These are phyloP conservation scores for Arachnomyces sp. DNA, from an alignment of 2,329 filamentous ascomycete genomes.

Conservation along the genomic window DNA sequence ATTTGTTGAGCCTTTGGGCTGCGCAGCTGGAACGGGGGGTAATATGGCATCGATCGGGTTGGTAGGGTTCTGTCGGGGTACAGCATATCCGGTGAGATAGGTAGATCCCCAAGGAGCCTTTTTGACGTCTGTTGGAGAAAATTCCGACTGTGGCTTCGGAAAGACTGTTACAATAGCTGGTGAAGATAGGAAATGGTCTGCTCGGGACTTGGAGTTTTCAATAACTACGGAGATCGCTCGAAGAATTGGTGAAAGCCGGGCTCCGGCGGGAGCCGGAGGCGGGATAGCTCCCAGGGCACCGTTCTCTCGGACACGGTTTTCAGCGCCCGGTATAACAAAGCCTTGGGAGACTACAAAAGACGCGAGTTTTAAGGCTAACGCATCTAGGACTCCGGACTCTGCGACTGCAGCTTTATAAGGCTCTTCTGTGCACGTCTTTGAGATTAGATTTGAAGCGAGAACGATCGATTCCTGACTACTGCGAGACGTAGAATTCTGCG, in stretches of 20 bases:
- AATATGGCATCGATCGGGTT: conserved; percentile 61
- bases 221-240: conserved; percentile 72
- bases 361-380: conserved; percentile 65
- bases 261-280: conserved; percentile 50
- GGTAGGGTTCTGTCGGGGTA: conserved; percentile 38
- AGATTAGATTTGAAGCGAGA: conserved; percentile 42
- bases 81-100: conserved; percentile 46
- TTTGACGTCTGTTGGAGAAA: conserved; percentile 43
- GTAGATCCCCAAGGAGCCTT: conserved; percentile 47
- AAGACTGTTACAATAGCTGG: conserved; percentile 64
- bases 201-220: conserved; percentile 68
- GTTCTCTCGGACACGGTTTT: conserved; percentile 47
- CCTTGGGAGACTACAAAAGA: conserved; percentile 62
- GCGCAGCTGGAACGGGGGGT: conserved; percentile 39
- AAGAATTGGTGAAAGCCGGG: conserved; percentile 61
- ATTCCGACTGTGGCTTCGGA: conserved; percentile 47
- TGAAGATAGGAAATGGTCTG: conserved; percentile 62
- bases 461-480: conserved; percentile 45
- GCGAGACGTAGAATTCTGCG: conserved; percentile 47
- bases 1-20: conserved; percentile 31
- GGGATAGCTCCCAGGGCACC: conserved; percentile 54
- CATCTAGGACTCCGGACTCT: conserved; percentile 67
- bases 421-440: conserved; percentile 62
- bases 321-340: conserved; percentile 60
- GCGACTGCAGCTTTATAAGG: conserved; percentile 64